phyloP scores from a whole-genome alignment of 2,329 filamentous ascomycete genomes.

The Lasiodiplodia sp. region DNA sequence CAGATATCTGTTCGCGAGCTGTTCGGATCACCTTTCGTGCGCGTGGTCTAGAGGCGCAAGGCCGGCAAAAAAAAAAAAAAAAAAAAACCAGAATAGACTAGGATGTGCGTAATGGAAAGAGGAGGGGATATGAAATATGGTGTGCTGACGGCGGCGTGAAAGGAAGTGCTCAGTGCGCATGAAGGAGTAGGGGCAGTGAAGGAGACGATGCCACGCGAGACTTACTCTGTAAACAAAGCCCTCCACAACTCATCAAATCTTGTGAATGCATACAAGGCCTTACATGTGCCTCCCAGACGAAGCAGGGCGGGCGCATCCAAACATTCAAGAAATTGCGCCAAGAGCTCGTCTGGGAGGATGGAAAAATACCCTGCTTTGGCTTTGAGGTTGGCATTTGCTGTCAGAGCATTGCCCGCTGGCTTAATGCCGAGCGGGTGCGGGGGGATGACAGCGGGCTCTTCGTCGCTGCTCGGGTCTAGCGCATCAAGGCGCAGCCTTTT shows the following conservation, averaged over 20 bases:
- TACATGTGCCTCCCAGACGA: constrained; percentile 77
- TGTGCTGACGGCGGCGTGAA: neutral
- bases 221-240: constrained; percentile 78
- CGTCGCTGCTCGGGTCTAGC: constrained; percentile 24
- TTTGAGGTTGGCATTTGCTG: constrained; percentile 71
- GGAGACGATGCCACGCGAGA: constrained; percentile 25
- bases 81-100: neutral
- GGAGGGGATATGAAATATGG: neutral
- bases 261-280: constrained; percentile 84
- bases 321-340: constrained; percentile 77
- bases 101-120: neutral
- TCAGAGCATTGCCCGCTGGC: constrained; percentile 83
- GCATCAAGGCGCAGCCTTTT: constrained; percentile 28
- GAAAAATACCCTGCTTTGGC: constrained; percentile 70
- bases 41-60: neutral
- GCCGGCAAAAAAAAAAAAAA: neutral
- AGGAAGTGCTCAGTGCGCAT: neutral
- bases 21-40: neutral
- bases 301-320: constrained; percentile 70
- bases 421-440: constrained; percentile 84
- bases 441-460: constrained; percentile 67
- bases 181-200: constrained; percentile 28
- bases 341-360: constrained; percentile 78
- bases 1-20: neutral
- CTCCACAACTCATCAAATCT: constrained; percentile 90